Base-by-base conservation (phyloP, 2,329 filamentous ascomycete genomes). In the Stemphylium vesicarium region DNA sequence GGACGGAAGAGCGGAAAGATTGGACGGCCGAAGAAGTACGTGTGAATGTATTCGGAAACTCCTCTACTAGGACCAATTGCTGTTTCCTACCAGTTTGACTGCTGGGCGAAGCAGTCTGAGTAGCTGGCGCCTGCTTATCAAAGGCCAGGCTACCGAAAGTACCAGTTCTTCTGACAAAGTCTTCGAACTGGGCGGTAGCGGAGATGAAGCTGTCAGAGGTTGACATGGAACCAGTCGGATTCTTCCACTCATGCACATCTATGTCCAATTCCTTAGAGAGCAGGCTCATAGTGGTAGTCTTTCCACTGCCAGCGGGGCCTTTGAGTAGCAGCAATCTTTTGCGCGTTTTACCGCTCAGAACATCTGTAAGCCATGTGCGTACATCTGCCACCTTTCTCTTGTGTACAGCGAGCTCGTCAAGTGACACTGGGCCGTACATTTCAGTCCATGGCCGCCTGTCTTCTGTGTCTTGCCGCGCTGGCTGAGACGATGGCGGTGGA, bases 321-420 rank as follows among this genome's bases (percentile, higher is more conserved):
- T 96, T 96, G 38, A 99, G 80, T 24, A 99, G 82, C 53, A 97
- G 82, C 53, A 97, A 72, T 56, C 90, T 85, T 79, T 96, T 87
- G 49, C 74, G 75, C 50, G 75, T 73, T 40, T 71, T 77, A 38
- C 91, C 90, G 22, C 77, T 74, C 58, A 92, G 84, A 15, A 92
- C 90, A 69, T 88, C 85, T 38, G 90, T 85, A 31, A 99, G 79
- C 93, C 95, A 98, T 54, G 79, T 82, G 54, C 87, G 85, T 40
- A 98, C 93, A 76, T 98, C 93, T 2, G 85, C 78, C 5, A 98
- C 90, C 75, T 99, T 99, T 66, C 86, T 95, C 79, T 96, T 97
- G 75, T 99, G 93, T 15, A 99, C 94, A 0, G 90, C 94, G 40
- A 99, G 80, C 77, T 98, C 94, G 13, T 92, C 87, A 11, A 97